Conservation (phyloP, 2,329 filamentous ascomycete genomes). For the Neofusicoccum kwambonambiense region DNA sequence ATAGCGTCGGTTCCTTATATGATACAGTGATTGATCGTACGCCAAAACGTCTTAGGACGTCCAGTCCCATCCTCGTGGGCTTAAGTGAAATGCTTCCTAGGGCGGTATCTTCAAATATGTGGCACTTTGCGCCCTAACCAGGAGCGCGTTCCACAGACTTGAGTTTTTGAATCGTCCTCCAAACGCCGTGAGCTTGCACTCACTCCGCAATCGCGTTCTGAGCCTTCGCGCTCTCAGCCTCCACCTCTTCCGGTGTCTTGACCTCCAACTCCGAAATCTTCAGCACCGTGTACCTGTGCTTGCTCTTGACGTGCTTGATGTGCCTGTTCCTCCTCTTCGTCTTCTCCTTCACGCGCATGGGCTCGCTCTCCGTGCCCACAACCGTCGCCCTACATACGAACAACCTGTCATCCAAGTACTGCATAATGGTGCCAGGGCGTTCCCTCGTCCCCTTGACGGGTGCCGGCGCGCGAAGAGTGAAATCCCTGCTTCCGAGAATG, state of each 20-base stretch:
- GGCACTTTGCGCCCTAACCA: no score
- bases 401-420: constrained; percentile 75
- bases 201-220: constrained; percentile 19
- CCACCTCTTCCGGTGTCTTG: constrained; percentile 55
- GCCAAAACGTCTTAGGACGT: neutral
- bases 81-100: neutral
- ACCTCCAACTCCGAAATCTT: constrained; percentile 79
- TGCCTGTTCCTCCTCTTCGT: constrained; percentile 65
- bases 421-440: constrained; percentile 35
- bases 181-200: no score
- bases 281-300: constrained; percentile 85
- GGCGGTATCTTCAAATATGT: no score
- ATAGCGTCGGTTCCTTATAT: neutral
- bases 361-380: constrained; percentile 75
- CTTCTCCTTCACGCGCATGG: constrained; percentile 55
- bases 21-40: neutral
- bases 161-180: no score
- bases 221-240: constrained; percentile 33
- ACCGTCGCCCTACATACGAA: constrained; percentile 86
- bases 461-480: constrained; percentile 67
- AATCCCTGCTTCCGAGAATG: constrained; percentile 81
- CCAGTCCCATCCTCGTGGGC: neutral
- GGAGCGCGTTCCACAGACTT: no score
- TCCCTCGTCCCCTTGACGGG: constrained; percentile 31
- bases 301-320: constrained; percentile 76